Evolutionary conservation across 2,329 filamentous ascomycete species (phyloP), one percentile per base, ranked within the genome.

Genomic region (Tolypocladium endophyticum): DNA sequence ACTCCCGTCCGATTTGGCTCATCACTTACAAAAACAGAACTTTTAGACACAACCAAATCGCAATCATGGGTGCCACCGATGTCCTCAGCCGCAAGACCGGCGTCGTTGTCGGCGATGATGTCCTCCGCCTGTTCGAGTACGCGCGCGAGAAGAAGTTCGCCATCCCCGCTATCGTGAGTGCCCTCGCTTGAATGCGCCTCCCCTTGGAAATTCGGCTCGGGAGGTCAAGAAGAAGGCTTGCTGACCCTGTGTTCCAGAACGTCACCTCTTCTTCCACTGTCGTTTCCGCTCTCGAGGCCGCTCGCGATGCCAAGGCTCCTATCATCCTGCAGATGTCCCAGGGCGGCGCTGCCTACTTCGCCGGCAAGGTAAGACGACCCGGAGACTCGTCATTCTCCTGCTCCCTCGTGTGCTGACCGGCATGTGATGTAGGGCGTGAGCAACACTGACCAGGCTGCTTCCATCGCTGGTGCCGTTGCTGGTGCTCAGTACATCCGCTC

Each of bases 271-370:
- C 90, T 63, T 96, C 91, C 64, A 81, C 79, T 58, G 75, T 73
- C 64, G 88, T 97, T 66, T 87, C 91, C 69, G 80, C 90, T 59
- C 91, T 99, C 69, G 94, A 99, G 84, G 94, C 94, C 74, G 94
- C 94, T 69, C 88, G 91, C 71, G 92, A 97, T 77, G 81, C 86
- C 74, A 96, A 96, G 77, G 83, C 90, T 63, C 94, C 94, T 69
- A 87, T 97, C 78, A 89, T 97, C 77, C 86, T 97, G 68, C 94
- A 97, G 81, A 83, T 90, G 71, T 95, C 90, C 70, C 90, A 97
- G 79, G 94, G 94, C 72, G 92, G 92, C 79, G 89, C 91, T 65
- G 92, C 92, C 70, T 96, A 87, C 84, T 96, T 96, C 73, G 90
- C 89, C 69, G 92, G 90, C 77, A 93, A 93, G 85, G 84, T 86